Evolutionary conservation across 305 asterid species (phyloP).

Genomic region (Nicotiana rustica): DNA sequence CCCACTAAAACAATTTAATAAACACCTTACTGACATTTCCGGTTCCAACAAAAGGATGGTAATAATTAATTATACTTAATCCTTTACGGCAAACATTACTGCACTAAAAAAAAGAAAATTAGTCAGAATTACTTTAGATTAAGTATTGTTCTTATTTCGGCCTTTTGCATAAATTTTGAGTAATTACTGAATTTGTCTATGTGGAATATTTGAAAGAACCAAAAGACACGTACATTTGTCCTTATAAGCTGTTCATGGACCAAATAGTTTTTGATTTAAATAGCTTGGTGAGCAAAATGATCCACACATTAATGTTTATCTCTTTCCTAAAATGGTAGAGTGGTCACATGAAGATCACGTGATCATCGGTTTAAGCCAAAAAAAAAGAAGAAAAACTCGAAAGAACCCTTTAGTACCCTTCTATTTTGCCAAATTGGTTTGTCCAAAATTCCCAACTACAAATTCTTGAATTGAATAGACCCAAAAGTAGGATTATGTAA

Average conservation of each 20-base stretch:
- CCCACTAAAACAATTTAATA: conserved; percentile 11
- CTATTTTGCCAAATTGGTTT: too few relatives aligned
- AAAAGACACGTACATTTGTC: background rate
- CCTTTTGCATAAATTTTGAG: background rate
- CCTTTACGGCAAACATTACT: conserved; percentile 3
- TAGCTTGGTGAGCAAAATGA: background rate
- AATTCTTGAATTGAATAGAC: too few relatives aligned
- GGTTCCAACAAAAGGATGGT: background rate
- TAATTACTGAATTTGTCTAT: background rate
- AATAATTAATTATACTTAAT: conserved; percentile 10
- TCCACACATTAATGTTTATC: background rate
- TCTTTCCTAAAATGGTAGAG: background rate
- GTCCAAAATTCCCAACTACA: too few relatives aligned
- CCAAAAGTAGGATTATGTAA: too few relatives aligned
- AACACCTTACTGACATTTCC: background rate
- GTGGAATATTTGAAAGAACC: background rate
- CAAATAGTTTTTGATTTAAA: background rate
- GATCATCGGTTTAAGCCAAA: background rate
- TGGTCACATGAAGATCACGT: conserved; percentile 5
- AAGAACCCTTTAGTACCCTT: too few relatives aligned
- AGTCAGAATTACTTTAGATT: background rate
- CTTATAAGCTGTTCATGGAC: conserved; percentile 2
- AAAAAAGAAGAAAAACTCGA: too few relatives aligned
- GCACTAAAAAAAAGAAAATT: background rate
- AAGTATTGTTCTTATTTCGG: conserved; percentile 15